Evolutionary conservation across 345 rosid genomes (phyloP).

Genomic region (Gossypium turneri): DNA sequence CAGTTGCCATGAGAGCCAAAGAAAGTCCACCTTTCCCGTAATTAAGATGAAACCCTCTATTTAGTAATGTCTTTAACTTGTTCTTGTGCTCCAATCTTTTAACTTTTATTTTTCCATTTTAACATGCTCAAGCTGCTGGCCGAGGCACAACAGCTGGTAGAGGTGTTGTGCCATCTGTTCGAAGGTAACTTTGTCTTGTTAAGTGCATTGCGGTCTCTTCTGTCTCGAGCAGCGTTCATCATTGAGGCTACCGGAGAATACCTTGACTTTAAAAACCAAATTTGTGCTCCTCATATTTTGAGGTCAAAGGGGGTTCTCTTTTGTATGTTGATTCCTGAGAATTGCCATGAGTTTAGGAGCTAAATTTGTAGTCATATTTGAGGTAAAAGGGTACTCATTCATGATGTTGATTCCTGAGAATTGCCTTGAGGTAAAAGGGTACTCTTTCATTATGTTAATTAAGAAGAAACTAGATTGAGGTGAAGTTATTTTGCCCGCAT

Average conservation of each 20-base stretch:
- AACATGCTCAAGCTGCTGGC: conserved; percentile 70
- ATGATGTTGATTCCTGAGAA: background rate
- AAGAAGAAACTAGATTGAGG: background rate
- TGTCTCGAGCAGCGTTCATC: background rate
- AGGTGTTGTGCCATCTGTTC: conserved; percentile 66
- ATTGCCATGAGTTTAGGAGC: too few relatives aligned
- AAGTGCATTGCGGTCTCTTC: background rate
- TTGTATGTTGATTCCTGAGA: too few relatives aligned
- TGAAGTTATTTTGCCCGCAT: background rate
- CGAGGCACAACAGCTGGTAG: conserved; percentile 71
- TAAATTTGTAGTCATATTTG: too few relatives aligned
- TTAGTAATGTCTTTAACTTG: background rate
- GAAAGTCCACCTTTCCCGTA: conserved; percentile 38
- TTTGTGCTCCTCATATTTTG: background rate
- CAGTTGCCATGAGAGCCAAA: conserved; percentile 81
- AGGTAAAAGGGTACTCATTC: background rate
- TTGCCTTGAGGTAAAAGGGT: too few relatives aligned
- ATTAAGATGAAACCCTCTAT: background rate
- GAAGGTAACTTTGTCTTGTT: conserved; percentile 38
- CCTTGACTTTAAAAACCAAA: background rate
- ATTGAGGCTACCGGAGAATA: conserved; percentile 10
- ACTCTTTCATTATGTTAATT: background rate
- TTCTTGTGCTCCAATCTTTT: background rate
- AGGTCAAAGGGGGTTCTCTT: conserved; percentile 6
- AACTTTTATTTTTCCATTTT: background rate